Percentiles rank a stretch among this genome's conserved stretches.
phyloP scores from a whole-genome alignment of 768 basidiomycete genomes.

The Kwoniella newhampshirensis region DNA sequence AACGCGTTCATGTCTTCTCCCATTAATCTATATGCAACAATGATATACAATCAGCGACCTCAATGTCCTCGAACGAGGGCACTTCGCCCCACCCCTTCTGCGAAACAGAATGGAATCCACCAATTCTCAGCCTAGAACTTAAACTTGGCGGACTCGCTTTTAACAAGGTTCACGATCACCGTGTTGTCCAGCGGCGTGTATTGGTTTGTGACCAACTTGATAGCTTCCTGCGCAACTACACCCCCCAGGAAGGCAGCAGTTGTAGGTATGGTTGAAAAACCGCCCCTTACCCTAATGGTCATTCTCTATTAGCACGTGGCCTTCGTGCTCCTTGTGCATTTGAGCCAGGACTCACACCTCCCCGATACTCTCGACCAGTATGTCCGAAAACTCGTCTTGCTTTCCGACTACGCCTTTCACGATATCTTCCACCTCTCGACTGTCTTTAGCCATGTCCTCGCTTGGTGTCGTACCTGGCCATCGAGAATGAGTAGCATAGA shows the following conservation, averaged over 20 bases:
- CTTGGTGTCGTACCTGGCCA: slow-evolving; percentile 46
- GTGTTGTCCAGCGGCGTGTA: slow-evolving; percentile 87
- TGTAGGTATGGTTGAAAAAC: slow-evolving; percentile 65
- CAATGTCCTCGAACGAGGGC: background rate
- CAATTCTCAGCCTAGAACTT: slow-evolving; percentile 36
- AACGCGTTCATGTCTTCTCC: background rate
- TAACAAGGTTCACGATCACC: slow-evolving; percentile 73
- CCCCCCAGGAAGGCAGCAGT: slow-evolving; percentile 92
- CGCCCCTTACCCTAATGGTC: slow-evolving; percentile 26
- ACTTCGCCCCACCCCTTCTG: background rate
- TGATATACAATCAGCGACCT: background rate
- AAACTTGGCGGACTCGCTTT: slow-evolving; percentile 51
- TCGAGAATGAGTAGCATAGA: slow-evolving; percentile 37
- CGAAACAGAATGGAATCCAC: background rate
- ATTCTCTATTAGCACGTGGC: background rate
- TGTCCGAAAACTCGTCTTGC: background rate
- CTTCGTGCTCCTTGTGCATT: background rate
- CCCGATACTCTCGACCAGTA: slow-evolving; percentile 57
- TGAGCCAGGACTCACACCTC: slow-evolving; percentile 66
- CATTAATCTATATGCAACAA: background rate
- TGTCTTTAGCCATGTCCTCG: slow-evolving; percentile 29
- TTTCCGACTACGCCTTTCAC: slow-evolving; percentile 12
- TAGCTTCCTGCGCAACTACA: slow-evolving; percentile 89
- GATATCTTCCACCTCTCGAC: slow-evolving; percentile 21
- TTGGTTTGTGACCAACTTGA: slow-evolving; percentile 95